Percentiles rank a stretch among this genome's conserved stretches.
These are phyloP conservation scores for Pyrenula aspistea DNA, from an alignment of 495 filamentous ascomycete species.

Conservation along the genomic window DNA sequence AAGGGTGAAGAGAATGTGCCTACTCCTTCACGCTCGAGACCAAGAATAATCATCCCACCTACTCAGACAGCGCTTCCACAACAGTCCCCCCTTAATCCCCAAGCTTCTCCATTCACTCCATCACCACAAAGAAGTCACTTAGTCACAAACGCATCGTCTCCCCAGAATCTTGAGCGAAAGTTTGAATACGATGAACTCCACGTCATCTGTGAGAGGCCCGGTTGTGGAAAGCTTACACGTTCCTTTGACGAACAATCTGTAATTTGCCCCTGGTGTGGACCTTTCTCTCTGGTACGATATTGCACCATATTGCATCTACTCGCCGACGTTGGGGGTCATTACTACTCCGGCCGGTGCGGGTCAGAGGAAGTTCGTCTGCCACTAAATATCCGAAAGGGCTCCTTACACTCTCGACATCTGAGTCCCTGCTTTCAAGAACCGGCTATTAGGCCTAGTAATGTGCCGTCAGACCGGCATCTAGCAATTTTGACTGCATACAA, in stretches of 20 bases:
- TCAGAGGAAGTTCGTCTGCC: neutral
- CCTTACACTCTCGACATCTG: neutral
- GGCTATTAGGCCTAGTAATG: neutral
- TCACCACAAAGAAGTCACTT: slow-evolving; percentile 4
- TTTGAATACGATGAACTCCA: neutral
- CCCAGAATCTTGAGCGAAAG: neutral
- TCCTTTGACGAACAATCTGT: slow-evolving; percentile 24
- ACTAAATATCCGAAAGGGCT: neutral
- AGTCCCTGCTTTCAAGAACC: neutral
- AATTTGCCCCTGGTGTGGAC: slow-evolving; percentile 33
- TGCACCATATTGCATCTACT: slow-evolving; percentile 26
- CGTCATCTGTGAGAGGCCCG: slow-evolving; percentile 14
- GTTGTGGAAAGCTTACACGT: slow-evolving; percentile 38
- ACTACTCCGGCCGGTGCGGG: neutral
- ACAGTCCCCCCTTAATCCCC: neutral
- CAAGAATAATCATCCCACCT: too few species aligned
- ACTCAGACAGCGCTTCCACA: too few species aligned
- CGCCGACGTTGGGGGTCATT: slow-evolving; percentile 11
- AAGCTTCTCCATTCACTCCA: slow-evolving; percentile 14
- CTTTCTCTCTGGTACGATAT: slow-evolving; percentile 26
- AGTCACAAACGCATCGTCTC: neutral
- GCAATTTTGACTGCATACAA: neutral
- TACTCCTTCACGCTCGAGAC: too few species aligned
- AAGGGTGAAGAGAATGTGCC: too few species aligned
- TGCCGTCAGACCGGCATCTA: neutral